Base-by-base conservation (phyloP, 2,329 filamentous ascomycete species). In the Epichloe amarillans region DNA sequence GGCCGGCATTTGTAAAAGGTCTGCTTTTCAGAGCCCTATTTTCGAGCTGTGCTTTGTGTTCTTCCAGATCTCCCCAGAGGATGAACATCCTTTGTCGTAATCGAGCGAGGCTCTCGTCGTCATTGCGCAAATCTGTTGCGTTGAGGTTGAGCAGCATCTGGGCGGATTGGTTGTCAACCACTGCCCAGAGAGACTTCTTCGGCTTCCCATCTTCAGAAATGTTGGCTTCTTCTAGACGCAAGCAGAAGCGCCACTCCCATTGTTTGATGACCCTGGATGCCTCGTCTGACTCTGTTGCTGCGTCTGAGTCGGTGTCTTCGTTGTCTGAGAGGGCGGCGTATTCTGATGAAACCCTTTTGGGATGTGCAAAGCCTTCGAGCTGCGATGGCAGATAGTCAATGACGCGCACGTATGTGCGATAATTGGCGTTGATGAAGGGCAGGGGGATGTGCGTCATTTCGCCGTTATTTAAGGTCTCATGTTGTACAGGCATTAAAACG, bases 11-110 rank as follows among this genome's bases (percentile, higher is more conserved):
- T 14, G 26, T 30, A 12, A 35, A n/a, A n/a, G 43, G 52, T 36
- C 43, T 46, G 36, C 35, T 40, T 21, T 30, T 30, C 14, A 48
- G 21, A 1, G 47, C 55, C 19, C 52, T 49, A 5, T 47, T 33
- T 37, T 55, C 52, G 8, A 33, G 53, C 49, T 15, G 38, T 41
- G 39, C 57, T 61, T 86, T 88, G 46, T 70, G 64, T 62, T 95
- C 88, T 61, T 90, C 82, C 1, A 96, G 71, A 54, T 95, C 79
- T 1, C 91, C 91, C 90, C 91, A 97, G 1, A 96, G 72, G 37
- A 80, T 69, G 62, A 84, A 91, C 50, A 96, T 71, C 57, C 77
- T 82, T 57, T 94, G 79, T 47, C 79, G 76, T 4, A 96, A 67
- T 6, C 64, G 55, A 3, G 59, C 62, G 1, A 93, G 68, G 1